phyloP scores from a whole-genome alignment of 140 eudicot genomes.

The Senecio squalidus region DNA sequence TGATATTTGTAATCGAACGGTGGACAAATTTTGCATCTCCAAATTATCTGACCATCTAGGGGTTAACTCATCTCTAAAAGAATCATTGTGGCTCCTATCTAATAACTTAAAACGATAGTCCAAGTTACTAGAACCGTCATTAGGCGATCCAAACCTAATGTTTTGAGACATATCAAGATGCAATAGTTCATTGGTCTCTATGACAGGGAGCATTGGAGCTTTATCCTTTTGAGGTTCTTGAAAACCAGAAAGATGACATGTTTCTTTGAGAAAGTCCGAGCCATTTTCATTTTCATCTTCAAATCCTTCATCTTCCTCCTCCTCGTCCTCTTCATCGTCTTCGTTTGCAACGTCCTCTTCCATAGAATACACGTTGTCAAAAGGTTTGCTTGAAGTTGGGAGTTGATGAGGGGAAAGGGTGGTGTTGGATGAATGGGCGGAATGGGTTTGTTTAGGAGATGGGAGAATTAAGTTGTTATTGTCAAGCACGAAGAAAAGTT shows the following conservation, averaged over 20 bases:
- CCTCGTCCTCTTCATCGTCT: slow-evolving; percentile 24
- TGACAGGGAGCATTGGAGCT: neutral
- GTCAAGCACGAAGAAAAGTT: slow-evolving; percentile 33
- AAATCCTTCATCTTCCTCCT: slow-evolving; percentile 9
- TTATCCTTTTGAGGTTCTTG: neutral
- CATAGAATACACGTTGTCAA: neutral
- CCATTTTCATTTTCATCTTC: slow-evolving; percentile 25
- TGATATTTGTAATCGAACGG: slow-evolving; percentile 27
- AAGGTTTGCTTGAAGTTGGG: neutral
- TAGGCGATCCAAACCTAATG: slow-evolving; percentile 49
- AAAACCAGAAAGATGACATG: neutral
- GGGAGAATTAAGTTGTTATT: slow-evolving; percentile 7
- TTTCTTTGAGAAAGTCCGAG: slow-evolving; percentile 30
- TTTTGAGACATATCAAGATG: slow-evolving; percentile 47
- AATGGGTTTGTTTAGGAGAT: slow-evolving; percentile 62
- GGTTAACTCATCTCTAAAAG: slow-evolving; percentile 26
- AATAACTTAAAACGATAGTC: slow-evolving; percentile 33
- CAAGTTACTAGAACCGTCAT: slow-evolving; percentile 45
- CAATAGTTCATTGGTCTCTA: slow-evolving; percentile 37
- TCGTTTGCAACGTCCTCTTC: slow-evolving; percentile 13
- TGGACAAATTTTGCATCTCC: slow-evolving; percentile 16
- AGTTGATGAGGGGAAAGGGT: slow-evolving; percentile 22
- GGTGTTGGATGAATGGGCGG: slow-evolving; percentile 75
- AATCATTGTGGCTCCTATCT: slow-evolving; percentile 11
- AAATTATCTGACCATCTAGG: slow-evolving; percentile 29